Percentiles rank a stretch among this genome's conserved stretches.
Conservation (phyloP, 805 yeast species). For the Tetrapisispora pingtungensis region DNA sequence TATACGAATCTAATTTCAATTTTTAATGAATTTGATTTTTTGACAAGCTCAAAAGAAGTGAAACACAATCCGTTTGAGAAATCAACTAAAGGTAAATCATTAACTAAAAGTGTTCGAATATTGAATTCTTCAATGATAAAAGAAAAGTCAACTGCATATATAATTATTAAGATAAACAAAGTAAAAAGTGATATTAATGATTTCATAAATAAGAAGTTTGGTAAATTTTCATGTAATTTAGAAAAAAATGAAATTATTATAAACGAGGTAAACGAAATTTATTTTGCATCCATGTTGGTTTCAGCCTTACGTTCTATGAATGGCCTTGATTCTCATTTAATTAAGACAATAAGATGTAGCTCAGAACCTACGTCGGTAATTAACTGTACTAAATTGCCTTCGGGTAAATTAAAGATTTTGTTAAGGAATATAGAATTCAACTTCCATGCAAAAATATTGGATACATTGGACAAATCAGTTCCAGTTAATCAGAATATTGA, state of each 20-base stretch:
- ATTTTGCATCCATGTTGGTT: slow-evolving; percentile 5
- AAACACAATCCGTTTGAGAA: too few species aligned
- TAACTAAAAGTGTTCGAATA: slow-evolving; percentile 19
- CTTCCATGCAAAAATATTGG: slow-evolving; percentile 53
- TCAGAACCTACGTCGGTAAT: slow-evolving; percentile 29
- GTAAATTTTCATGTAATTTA: slow-evolving; percentile 9
- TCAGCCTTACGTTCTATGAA: slow-evolving; percentile 7
- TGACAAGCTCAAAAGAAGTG: too few species aligned
- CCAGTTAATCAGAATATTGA: neutral
- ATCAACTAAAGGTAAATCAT: neutral
- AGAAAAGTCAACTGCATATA: slow-evolving; percentile 11
- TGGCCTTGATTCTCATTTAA: neutral
- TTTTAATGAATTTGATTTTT: neutral
- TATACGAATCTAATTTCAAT: neutral
- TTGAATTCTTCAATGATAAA: slow-evolving; percentile 19
- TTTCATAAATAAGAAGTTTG: slow-evolving; percentile 12
- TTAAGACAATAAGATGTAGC: too few species aligned
- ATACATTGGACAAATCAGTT: neutral
- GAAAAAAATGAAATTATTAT: slow-evolving; percentile 8
- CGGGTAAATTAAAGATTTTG: slow-evolving; percentile 33
- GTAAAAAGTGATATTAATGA: slow-evolving; percentile 8
- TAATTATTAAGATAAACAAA: slow-evolving; percentile 9
- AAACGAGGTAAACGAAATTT: slow-evolving; percentile 6
- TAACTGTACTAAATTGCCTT: slow-evolving; percentile 30
- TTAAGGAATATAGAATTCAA: slow-evolving; percentile 41